Base-by-base conservation (phyloP, 495 filamentous ascomycete genomes). In the Hypoxylon trugodes region DNA sequence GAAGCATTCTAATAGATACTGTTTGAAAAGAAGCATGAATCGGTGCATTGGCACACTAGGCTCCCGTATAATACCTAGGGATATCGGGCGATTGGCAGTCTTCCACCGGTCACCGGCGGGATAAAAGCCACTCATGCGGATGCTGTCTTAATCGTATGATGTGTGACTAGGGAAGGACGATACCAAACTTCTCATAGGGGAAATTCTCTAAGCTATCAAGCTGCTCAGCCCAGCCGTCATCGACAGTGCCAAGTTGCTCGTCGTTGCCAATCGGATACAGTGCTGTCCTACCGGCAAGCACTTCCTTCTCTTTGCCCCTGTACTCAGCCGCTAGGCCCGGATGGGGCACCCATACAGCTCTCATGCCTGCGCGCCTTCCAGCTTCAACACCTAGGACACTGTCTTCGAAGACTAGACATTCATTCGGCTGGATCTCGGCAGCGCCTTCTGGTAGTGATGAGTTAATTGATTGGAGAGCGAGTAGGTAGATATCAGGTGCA, bases 391-490 rank as follows among this genome's bases (percentile, higher is more conserved):
- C 93, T 0, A 89, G 86, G 9, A 96, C 91, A 13, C 87, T 87
- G 69, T 96, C 93, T 73, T 96, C 93, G 72, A 97, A 96, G 2
- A 96, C 93, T 9, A 97, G 76, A 76, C 92, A 96, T 74, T 96
- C 91, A 36, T 83, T 83, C 0, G 90, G 89, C 66, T 61, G 71
- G 38, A 75, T 73, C 36, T 54, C 46, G 12, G 58, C 24, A 1
- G 42, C 28, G 1, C 47, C 69, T 0, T 69, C 65, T 2, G 81
- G 62, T n/a, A 90, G 46, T 4, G 77, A 77, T 2, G 71, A 72
- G 74, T 96, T 96, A 47, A 97, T 86, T 0, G 82, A 84, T 74
- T 89, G 78, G 60, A 97, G 71, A 0, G 92, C 92, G 1, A 95
- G 70, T 13, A 95, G 71, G 63, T 92, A 97, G 54, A 96, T 96